Conservation (phyloP, 2,329 filamentous ascomycete genomes). For the Aureobasidium sp. region DNA sequence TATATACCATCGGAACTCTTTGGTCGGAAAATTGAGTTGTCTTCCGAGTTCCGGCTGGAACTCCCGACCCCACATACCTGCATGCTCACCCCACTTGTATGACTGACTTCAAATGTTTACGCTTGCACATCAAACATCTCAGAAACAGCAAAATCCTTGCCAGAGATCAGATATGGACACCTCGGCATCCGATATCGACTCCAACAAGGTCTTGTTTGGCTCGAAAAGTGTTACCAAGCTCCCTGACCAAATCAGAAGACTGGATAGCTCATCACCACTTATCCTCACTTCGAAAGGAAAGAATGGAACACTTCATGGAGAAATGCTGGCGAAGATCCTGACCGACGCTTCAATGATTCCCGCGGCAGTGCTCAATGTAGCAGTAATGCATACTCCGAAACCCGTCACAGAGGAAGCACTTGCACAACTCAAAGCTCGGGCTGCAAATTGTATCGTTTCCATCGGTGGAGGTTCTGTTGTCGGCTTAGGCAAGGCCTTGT, state of each 20-base stretch:
- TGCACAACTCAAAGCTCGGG: conserved; percentile 37
- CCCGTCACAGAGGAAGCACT: conserved; percentile 52
- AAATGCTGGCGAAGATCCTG: conserved; percentile 20
- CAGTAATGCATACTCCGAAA: conserved; percentile 57
- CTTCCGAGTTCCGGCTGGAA: neutral
- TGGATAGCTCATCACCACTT: conserved; percentile 45
- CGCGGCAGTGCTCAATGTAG: conserved; percentile 46
- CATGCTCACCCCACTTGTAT: neutral
- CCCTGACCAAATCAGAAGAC: conserved; percentile 37
- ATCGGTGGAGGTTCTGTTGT: conserved; percentile 58
- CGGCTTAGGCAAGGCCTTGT: conserved; percentile 43
- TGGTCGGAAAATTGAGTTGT: neutral
- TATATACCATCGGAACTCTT: neutral
- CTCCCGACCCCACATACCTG: neutral
- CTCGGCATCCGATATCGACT: conserved; percentile 51
- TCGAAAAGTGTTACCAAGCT: conserved; percentile 47
- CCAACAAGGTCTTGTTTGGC: conserved; percentile 51
- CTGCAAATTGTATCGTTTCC: conserved; percentile 49
- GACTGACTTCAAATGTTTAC: neutral
- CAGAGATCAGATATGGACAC: conserved; percentile 36
- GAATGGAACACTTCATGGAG: conserved; percentile 35
- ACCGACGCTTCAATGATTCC: conserved; percentile 31
- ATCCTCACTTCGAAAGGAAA: conserved; percentile 46
- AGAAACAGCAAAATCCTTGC: neutral
- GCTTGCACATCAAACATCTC: neutral